A percentile compares a stretch with the other conserved stretches of the same genome.
These are phyloP conservation scores for Gamarada debralockiae DNA, from an alignment of 495 filamentous ascomycete genomes.

Conservation along the genomic window DNA sequence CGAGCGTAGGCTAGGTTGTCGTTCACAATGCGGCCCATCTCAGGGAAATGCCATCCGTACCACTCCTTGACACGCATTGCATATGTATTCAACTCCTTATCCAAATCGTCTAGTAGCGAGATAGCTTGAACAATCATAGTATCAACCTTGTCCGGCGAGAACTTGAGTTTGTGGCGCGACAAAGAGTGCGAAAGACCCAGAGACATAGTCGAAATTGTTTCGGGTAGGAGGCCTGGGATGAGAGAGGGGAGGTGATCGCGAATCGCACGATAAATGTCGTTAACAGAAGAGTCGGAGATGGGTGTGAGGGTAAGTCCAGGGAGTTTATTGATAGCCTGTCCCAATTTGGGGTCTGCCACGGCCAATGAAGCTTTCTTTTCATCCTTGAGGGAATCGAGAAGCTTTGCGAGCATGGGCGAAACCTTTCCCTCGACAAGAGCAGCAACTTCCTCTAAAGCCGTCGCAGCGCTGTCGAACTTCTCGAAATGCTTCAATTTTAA, in stretches of 20 bases:
- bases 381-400: constrained; percentile 89
- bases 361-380: constrained; percentile 96
- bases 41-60: constrained; percentile 99
- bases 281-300: constrained; percentile 80
- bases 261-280: constrained; percentile 89
- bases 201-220: constrained; percentile 87
- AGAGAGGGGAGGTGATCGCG: constrained; percentile 85
- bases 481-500: constrained; percentile 93
- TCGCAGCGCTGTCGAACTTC: constrained; percentile 91
- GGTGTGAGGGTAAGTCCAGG: constrained; percentile 79
- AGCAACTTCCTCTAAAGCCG: constrained; percentile 82
- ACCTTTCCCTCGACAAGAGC: constrained; percentile 91
- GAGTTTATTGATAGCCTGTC: constrained; percentile 87
- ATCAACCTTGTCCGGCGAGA: constrained; percentile 98
- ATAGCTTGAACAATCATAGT: constrained; percentile 99
- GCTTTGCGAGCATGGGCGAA: constrained; percentile 76
- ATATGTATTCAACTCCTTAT: constrained; percentile 98
- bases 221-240: constrained; percentile 81
- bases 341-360: constrained; percentile 92
- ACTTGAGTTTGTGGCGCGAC: constrained; percentile 97
- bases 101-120: constrained; percentile 86
- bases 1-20: constrained; percentile 94
- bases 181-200: constrained; percentile 95
- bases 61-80: constrained; percentile 99
- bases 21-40: constrained; percentile 93